phyloP scores from a whole-genome alignment of 176 grass and related monocot genomes.

The Bromus sterilis region DNA sequence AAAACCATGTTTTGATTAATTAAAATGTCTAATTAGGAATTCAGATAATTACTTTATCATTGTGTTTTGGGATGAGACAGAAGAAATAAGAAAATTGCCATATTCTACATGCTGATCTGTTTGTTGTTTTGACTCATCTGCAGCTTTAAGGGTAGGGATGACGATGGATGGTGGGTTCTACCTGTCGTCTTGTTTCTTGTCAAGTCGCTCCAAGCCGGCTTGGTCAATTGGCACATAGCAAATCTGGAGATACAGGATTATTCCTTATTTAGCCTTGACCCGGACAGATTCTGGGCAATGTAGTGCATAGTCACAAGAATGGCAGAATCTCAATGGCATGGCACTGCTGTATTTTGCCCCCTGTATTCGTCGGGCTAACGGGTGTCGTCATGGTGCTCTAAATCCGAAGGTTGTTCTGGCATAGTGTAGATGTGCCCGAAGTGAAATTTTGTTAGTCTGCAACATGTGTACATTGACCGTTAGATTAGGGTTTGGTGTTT shows the following conservation, averaged over 20 bases:
- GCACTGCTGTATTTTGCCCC: conserved; percentile 1
- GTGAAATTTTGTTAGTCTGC: background rate
- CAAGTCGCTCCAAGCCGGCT: conserved; percentile 59
- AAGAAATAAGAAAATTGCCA: background rate
- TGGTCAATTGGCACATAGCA: conserved; percentile 82
- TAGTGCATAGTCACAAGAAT: background rate
- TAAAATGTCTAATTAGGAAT: background rate
- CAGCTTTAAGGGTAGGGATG: conserved; percentile 54
- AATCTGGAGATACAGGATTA: conserved; percentile 88
- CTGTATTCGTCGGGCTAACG: background rate
- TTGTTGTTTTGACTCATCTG: background rate
- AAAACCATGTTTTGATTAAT: background rate
- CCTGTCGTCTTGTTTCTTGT: conserved; percentile 54
- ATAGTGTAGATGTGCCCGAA: conserved; percentile 2
- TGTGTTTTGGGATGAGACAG: background rate
- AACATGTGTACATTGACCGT: background rate
- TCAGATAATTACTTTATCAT: background rate
- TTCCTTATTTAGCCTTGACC: conserved; percentile 64
- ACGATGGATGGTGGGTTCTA: conserved; percentile 82
- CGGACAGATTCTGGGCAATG: conserved; percentile 95
- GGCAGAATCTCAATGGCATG: background rate
- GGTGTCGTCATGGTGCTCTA: background rate
- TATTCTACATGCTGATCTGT: background rate
- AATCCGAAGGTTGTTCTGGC: background rate
- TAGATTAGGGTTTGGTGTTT: background rate